Evolutionary conservation across 2,329 filamentous ascomycete genomes (phyloP).

Genomic region (Epichloe elymi): DNA sequence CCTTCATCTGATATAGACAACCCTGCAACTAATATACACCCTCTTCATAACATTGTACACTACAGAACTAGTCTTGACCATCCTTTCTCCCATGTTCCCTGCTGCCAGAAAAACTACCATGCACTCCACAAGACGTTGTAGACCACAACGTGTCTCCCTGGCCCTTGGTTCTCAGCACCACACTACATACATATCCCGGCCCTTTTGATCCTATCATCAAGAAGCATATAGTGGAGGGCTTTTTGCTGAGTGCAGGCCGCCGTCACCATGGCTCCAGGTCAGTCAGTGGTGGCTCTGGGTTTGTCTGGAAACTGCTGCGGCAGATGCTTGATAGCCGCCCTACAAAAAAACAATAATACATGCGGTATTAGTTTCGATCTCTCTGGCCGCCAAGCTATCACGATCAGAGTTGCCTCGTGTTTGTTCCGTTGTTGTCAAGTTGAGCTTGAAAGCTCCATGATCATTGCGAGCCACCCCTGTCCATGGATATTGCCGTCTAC

Average conservation of each 20-base stretch:
- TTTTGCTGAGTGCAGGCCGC: background rate
- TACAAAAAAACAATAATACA: background rate
- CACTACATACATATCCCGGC: background rate
- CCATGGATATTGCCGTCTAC: conserved; percentile 6
- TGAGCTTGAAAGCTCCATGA: background rate
- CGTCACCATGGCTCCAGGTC: background rate
- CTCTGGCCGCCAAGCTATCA: background rate
- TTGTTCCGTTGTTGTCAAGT: background rate
- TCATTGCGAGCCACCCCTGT: conserved; percentile 2
- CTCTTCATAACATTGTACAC: conserved; percentile 8
- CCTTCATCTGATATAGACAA: conserved; percentile 15
- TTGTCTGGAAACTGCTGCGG: conserved; percentile 3
- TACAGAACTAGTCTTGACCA: conserved; percentile 7
- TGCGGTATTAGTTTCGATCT: background rate
- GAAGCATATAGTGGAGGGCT: background rate
- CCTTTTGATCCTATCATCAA: background rate
- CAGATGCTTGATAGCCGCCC: conserved; percentile 1
- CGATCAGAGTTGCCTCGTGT: background rate
- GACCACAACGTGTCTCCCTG: conserved; percentile 11
- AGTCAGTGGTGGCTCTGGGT: background rate
- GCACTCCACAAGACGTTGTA: conserved; percentile 7
- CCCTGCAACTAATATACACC: conserved; percentile 18
- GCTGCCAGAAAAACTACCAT: background rate
- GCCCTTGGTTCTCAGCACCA: conserved; percentile 3
- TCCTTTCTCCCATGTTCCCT: conserved; percentile 5